Evolutionary conservation across 805 yeast genomes (phyloP), one percentile per base, ranked within the genome.

Genomic region (Candida multigemmis): DNA sequence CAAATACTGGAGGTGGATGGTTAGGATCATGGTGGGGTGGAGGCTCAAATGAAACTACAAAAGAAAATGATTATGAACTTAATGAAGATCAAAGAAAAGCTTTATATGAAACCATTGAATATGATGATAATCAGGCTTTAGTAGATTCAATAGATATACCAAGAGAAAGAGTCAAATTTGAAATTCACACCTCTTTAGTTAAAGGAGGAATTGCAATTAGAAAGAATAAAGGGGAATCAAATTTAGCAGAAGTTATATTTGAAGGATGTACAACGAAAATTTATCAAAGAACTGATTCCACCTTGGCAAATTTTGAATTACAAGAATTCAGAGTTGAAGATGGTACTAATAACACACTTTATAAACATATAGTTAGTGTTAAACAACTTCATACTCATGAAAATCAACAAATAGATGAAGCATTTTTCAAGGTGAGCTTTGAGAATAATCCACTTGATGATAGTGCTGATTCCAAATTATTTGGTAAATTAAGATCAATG

Each of bases 71-170:
- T 24, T 36, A 61, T 19, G 41, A 41, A 16, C 40, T 91, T 48
- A 73, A 91, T 0, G 94, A 84, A 9, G 94, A 86, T 38, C 96
- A 91, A 44, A 68, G 83, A 36, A 68, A 84, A 44, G 98, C 93
- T 33, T 61, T 91, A 12, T 87, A 85, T 44, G 94, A 84, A 34
- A 94, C 96, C 0, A 87, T 91, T 37, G 99, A 87, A 36, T 87
- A 77, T 40, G 19, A 23, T 6, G 12, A 20, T 20, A 53, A 63
- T 12, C 61, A 68, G 25, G 60, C 59, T 1, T 30, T 69, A 1
- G 42, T 64, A 1, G 74, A 73, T 16, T 57, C 77, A 2, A 54
- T 75, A 5, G 77, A 80, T 32, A 43, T 81, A 2, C 94, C 96
- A 1, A 69, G 74, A 28, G 93, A 85, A 32, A 58, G 83, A 19